Base-by-base conservation (phyloP, 2,329 filamentous ascomycete genomes). In the Myriangium duriaei region DNA sequence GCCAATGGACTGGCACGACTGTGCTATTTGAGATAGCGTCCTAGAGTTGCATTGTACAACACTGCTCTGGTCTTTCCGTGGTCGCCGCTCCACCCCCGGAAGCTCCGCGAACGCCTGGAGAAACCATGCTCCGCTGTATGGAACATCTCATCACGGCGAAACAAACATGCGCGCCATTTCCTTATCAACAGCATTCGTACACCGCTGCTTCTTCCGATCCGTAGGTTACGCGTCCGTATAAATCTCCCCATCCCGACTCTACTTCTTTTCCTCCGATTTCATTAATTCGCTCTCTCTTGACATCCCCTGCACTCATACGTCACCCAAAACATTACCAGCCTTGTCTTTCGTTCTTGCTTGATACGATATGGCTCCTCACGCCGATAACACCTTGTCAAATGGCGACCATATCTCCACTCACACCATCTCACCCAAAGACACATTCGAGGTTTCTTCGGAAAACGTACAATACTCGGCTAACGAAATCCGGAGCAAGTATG, bases 401-500 rank as follows among this genome's bases (percentile, higher is more conserved):
- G n/a, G 58, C 56, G 64, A 68, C 58, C 67, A 60, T 58, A 59
- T 19, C 29, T 16, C 39, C 32, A n/a, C 18, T 30, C 31, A 32
- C 15, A 13, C 12, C 30, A 24, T 15, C 68, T 83, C 52, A 28
- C 36, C 29, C 2, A 39, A 33, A 28, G 30, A 39, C 30, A 39
- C 36, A 16, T 96, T 96, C 68, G 79, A 74, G 42, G 91, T 98
- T 59, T 73, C 81, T 58, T 94, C 88, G 47, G 83, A 88, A 58
- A 92, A 95, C 57, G 91, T 98, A 51, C 71, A 72, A 51, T 98
- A 98, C 70, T 85, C 83, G 45, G 81, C 91, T 58, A 65, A 73
- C 49, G 78, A 85, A 56, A 96, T 98, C 70, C 79, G 74, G 59
- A 92, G 83, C 66, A 87, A 82, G 68, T 98, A 96, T 69, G 85